Conservation (phyloP, 768 basidiomycete species). For the Mrakia frigida region DNA sequence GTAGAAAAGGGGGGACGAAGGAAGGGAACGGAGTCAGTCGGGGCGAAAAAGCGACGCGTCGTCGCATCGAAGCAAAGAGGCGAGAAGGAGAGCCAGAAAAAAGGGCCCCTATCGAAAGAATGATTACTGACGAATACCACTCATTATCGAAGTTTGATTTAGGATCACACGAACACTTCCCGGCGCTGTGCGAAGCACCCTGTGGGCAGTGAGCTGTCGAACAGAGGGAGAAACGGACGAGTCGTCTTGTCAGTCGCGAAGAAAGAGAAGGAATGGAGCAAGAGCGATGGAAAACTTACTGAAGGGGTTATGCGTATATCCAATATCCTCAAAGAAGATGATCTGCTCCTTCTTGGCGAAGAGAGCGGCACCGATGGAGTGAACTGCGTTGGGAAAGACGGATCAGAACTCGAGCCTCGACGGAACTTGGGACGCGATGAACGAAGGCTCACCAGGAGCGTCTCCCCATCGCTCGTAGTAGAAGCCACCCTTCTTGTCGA, state of each 20-base stretch:
- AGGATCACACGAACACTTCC: slow-evolving; percentile 15
- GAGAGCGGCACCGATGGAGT: slow-evolving; percentile 83
- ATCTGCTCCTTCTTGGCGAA: slow-evolving; percentile 84
- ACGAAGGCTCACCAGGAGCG: slow-evolving; percentile 48
- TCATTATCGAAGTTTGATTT: slow-evolving; percentile 59
- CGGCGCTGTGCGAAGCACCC: slow-evolving; percentile 48
- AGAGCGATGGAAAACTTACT: no score
- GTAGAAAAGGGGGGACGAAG: background rate
- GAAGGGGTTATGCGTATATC: slow-evolving; percentile 50
- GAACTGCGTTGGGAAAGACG: slow-evolving; percentile 49
- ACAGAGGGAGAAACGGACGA: no score
- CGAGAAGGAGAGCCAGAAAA: background rate
- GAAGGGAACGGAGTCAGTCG: background rate
- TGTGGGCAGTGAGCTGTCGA: slow-evolving; percentile 61
- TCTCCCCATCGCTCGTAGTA: slow-evolving; percentile 82
- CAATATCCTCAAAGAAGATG: slow-evolving; percentile 93
- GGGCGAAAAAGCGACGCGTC: background rate
- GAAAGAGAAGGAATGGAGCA: background rate
- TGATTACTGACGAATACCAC: slow-evolving; percentile 35
- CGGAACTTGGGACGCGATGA: background rate
- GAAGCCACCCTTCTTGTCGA: slow-evolving; percentile 65
- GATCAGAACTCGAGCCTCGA: background rate
- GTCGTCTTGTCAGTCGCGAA: background rate
- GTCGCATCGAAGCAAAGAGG: background rate
- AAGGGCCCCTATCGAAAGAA: background rate